Conservation (phyloP, 345 rosid genomes). For the Hirschfeldia incana region DNA sequence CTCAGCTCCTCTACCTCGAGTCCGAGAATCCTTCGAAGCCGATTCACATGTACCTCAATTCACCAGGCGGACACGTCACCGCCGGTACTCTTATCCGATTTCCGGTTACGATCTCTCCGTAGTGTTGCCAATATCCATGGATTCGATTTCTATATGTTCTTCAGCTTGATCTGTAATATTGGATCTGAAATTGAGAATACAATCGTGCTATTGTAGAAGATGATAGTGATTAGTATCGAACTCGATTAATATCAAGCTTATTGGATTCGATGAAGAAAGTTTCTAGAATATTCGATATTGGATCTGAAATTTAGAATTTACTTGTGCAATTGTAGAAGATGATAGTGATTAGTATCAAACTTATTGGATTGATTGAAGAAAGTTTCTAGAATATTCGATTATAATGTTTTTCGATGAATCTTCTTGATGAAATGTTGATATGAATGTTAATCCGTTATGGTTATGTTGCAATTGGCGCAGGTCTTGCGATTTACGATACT, state of each 20-base stretch:
- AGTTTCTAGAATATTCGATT: not conserved
- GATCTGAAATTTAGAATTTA: not conserved
- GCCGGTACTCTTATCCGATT: constrained; percentile 55
- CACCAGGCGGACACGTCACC: constrained; percentile 97
- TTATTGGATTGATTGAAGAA: not conserved
- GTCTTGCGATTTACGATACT: constrained; percentile 92
- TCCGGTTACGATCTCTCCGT: not conserved
- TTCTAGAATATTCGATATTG: not conserved
- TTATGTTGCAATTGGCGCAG: constrained; percentile 28
- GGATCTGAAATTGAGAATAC: not conserved
- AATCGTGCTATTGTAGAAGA: not conserved
- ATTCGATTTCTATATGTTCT: not conserved
- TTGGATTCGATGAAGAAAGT: not conserved
- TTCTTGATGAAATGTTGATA: not conserved
- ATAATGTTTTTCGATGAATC: not conserved
- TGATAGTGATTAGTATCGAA: not conserved
- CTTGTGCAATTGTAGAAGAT: not conserved
- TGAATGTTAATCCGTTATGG: not conserved
- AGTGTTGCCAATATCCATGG: not conserved
- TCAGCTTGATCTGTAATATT: not conserved
- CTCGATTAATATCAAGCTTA: not conserved
- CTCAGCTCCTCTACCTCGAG: constrained; percentile 97
- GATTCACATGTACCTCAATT: constrained; percentile 93
- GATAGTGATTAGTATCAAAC: not conserved
- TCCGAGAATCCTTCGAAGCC: constrained; percentile 98